Evolutionary conservation across 352 stramenopile species (phyloP).

Genomic region (Peronospora farinosa): DNA sequence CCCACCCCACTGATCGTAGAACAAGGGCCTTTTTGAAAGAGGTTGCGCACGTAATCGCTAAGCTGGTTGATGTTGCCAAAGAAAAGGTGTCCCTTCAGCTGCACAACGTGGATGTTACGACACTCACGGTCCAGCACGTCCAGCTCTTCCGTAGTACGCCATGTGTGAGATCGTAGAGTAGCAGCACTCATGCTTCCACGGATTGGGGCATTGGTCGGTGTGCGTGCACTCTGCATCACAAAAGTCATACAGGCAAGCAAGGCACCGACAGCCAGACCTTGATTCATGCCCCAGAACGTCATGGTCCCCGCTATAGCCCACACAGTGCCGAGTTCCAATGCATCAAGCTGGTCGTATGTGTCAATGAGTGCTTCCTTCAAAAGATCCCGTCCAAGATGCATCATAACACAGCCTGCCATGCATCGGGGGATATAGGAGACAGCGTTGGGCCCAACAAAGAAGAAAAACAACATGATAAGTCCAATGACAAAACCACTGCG

Average conservation of each 20-base stretch:
- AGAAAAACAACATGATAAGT: constrained; percentile 75
- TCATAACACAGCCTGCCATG: constrained; percentile 90
- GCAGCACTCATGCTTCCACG: constrained; percentile 87
- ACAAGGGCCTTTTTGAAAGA: constrained; percentile 42
- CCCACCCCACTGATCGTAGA: constrained; percentile 4
- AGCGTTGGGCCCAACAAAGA: constrained; percentile 82
- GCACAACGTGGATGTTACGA: constrained; percentile 73
- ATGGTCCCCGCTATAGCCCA: constrained; percentile 88
- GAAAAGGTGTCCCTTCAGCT: constrained; percentile 79
- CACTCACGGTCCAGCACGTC: constrained; percentile 69
- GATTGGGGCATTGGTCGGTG: constrained; percentile 82
- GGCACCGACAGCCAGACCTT: constrained; percentile 81
- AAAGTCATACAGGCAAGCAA: constrained; percentile 87
- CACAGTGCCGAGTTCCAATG: constrained; percentile 86
- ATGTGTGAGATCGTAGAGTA: constrained; percentile 80
- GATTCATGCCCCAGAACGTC: constrained; percentile 90
- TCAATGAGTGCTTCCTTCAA: constrained; percentile 86
- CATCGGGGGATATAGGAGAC: constrained; percentile 87
- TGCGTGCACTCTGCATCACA: constrained; percentile 81
- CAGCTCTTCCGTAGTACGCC: constrained; percentile 73
- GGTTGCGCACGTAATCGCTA: constrained; percentile 76
- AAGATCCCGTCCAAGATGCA: constrained; percentile 89
- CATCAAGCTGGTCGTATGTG: constrained; percentile 83
- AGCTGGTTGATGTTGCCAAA: constrained; percentile 90
- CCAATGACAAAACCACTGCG: constrained; percentile 60